phyloP scores from a whole-genome alignment of 768 basidiomycete genomes.

The Suillus subalutaceus region DNA sequence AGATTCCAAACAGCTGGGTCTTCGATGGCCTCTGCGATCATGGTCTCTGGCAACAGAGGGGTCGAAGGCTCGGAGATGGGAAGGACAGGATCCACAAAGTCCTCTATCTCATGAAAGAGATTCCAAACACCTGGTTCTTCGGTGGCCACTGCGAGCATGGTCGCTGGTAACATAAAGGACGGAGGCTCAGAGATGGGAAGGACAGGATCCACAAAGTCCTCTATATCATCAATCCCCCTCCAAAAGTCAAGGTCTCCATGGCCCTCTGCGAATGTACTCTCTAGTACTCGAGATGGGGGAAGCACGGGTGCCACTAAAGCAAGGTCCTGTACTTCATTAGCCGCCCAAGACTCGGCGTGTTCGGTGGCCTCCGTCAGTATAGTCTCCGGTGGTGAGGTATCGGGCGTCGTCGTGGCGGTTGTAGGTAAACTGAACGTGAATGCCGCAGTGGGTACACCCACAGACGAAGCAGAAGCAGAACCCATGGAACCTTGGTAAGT shows the following conservation, averaged over 20 bases:
- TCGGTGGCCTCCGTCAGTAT: too few relatives aligned
- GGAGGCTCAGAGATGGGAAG: not conserved
- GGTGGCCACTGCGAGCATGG: not conserved
- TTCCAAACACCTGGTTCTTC: not conserved
- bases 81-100: not conserved
- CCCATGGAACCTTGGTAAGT: not conserved
- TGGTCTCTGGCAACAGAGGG: not conserved
- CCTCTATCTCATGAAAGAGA: not conserved
- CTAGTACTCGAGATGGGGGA: not conserved
- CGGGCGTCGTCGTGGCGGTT: too few relatives aligned
- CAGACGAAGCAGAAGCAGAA: not conserved
- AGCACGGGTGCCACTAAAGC: not conserved
- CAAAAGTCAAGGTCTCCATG: not conserved
- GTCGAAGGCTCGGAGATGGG: not conserved
- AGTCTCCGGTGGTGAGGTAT: too few relatives aligned
- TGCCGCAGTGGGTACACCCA: not conserved
- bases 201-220: not conserved
- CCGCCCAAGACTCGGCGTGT: too few relatives aligned
- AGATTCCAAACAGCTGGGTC: not conserved
- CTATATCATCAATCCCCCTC: too few relatives aligned
- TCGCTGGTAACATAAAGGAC: not conserved
- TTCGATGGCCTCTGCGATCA: not conserved
- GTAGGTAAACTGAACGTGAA: not conserved
- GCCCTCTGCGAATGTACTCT: not conserved
- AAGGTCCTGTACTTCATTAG: not conserved